Percentiles rank a stretch among this genome's conserved stretches.
Evolutionary conservation across 1,139 yeast species (phyloP).

Genomic region (Zhuliangozyma parablackwelliae): DNA sequence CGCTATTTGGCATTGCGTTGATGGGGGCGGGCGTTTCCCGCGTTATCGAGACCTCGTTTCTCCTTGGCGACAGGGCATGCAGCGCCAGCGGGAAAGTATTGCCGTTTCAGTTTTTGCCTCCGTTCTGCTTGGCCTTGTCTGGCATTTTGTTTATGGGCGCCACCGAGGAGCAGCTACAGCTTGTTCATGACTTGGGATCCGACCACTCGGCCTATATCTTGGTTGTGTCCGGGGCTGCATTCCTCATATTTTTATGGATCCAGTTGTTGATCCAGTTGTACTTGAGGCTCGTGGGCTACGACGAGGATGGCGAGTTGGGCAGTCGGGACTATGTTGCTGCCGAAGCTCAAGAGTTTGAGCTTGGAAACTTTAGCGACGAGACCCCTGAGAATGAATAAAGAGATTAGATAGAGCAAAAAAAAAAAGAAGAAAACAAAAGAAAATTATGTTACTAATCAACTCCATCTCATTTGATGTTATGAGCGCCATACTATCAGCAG

Average conservation of each 20-base stretch:
- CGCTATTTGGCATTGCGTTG: conserved; percentile 75
- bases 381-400: no score
- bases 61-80: conserved; percentile 53
- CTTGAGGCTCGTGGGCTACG: conserved; percentile 46
- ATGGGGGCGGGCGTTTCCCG: conserved; percentile 75
- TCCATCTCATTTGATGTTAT: conserved; percentile 26
- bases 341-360: conserved; percentile 30
- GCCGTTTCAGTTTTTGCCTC: conserved; percentile 80
- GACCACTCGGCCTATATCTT: conserved; percentile 82
- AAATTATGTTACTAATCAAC: background rate
- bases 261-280: conserved; percentile 54
- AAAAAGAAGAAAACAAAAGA: background rate
- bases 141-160: conserved; percentile 90
- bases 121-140: conserved; percentile 70
- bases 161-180: conserved; percentile 75
- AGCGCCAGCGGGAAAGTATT: conserved; percentile 45
- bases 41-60: conserved; percentile 70
- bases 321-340: conserved; percentile 10
- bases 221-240: conserved; percentile 70
- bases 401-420: no score
- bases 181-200: conserved; percentile 70
- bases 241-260: conserved; percentile 65
- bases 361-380: conserved; percentile 26
- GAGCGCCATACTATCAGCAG: conserved; percentile 86
- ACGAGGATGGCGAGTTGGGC: conserved; percentile 35